phyloP scores from a whole-genome alignment of 495 filamentous ascomycete genomes.

The Podospora pseudocomata region DNA sequence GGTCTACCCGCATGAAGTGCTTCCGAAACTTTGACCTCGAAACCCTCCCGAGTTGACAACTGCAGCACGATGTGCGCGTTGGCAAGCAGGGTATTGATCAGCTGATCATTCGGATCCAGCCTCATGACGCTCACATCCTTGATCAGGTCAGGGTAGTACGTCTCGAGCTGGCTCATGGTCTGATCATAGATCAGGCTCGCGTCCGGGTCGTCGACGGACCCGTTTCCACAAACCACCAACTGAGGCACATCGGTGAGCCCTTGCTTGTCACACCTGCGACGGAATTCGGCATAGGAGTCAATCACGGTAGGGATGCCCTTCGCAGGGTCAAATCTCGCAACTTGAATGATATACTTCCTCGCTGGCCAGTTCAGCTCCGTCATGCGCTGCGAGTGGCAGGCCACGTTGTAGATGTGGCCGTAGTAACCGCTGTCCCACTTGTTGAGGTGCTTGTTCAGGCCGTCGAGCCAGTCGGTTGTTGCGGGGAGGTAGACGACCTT shows the following conservation, averaged over 20 bases:
- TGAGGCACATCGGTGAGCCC: constrained; percentile 57
- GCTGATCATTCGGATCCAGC: constrained; percentile 72
- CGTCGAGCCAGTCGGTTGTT: constrained; percentile 87
- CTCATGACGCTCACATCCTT: constrained; percentile 71
- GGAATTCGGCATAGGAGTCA: constrained; percentile 72
- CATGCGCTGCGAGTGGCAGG: constrained; percentile 58
- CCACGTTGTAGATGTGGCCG: constrained; percentile 65
- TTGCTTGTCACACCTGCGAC: constrained; percentile 51
- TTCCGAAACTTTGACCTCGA: constrained; percentile 88
- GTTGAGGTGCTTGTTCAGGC: constrained; percentile 74
- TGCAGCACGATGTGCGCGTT: constrained; percentile 72
- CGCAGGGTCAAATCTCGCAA: constrained; percentile 81
- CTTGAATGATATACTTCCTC: constrained; percentile 75
- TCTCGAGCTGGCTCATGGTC: constrained; percentile 63
- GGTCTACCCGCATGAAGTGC: constrained; percentile 82
- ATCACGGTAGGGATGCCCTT: constrained; percentile 83
- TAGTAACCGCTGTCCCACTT: constrained; percentile 76
- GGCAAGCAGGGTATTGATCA: constrained; percentile 76
- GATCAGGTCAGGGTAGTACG: constrained; percentile 45
- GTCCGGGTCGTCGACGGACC: constrained; percentile 84
- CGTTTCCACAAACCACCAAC: constrained; percentile 71
- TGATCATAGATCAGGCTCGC: constrained; percentile 68
- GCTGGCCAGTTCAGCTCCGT: constrained; percentile 64
- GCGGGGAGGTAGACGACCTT: constrained; percentile 78
- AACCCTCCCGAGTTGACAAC: constrained; percentile 79